Conservation (phyloP, 2,329 filamentous ascomycete genomes). For the Rutstroemia sydowiana region DNA sequence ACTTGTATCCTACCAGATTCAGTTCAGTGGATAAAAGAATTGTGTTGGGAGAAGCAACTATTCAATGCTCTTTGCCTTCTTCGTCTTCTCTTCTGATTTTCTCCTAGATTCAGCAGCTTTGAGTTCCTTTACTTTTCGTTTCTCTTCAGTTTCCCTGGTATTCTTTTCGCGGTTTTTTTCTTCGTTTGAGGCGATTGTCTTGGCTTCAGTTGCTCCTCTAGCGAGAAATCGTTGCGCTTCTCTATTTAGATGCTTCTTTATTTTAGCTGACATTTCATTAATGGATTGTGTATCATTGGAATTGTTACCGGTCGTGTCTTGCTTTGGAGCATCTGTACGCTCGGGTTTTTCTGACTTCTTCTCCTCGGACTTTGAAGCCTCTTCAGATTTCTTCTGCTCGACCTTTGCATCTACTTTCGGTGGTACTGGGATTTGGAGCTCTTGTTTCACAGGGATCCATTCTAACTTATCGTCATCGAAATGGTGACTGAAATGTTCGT, state of each 20-base stretch:
- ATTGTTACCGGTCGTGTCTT: not conserved
- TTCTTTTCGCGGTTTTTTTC: slow-evolving; percentile 9
- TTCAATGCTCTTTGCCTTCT: not conserved
- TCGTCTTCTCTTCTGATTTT: slow-evolving; percentile 4
- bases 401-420: slow-evolving; percentile 16
- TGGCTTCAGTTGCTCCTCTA: slow-evolving; percentile 4
- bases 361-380: slow-evolving; percentile 16
- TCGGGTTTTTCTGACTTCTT: slow-evolving; percentile 16
- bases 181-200: slow-evolving; percentile 7
- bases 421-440: slow-evolving; percentile 2
- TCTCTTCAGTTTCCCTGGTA: slow-evolving; percentile 8
- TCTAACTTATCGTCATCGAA: slow-evolving; percentile 35
- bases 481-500: slow-evolving; percentile 30
- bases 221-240: slow-evolving; percentile 2
- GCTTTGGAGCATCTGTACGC: slow-evolving; percentile 13
- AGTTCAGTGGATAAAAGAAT: not conserved
- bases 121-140: slow-evolving; percentile 6
- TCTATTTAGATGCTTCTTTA: not conserved
- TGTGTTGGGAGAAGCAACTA: not conserved
- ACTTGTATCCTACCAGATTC: not conserved
- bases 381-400: too few species aligned
- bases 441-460: slow-evolving; percentile 22
- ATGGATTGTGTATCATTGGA: not conserved
- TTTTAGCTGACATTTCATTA: slow-evolving; percentile 6
- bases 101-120: slow-evolving; percentile 6